phyloP scores from a whole-genome alignment of 2,329 filamentous ascomycete genomes.

The Didymella sp. region DNA sequence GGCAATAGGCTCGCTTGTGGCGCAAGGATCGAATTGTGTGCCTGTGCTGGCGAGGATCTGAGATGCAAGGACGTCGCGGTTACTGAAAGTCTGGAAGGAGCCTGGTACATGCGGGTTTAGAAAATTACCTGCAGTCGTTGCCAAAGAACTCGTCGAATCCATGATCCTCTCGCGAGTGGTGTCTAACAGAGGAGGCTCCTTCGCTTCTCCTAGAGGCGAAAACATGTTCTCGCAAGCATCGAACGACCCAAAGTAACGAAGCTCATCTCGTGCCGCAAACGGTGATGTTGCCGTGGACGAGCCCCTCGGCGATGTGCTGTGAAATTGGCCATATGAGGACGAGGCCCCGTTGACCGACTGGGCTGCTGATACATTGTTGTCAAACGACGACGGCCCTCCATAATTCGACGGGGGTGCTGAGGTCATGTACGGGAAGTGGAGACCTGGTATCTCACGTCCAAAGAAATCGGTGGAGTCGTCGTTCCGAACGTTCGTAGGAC shows the following conservation, averaged over 20 bases:
- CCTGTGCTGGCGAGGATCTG: slow-evolving; percentile 37
- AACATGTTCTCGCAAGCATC: slow-evolving; percentile 31
- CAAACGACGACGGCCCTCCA: slow-evolving; percentile 36
- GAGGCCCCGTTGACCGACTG: slow-evolving; percentile 38
- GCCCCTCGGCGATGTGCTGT: slow-evolving; percentile 37
- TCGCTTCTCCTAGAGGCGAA: slow-evolving; percentile 24
- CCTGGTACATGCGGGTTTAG: slow-evolving; percentile 42
- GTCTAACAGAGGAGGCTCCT: slow-evolving; percentile 34
- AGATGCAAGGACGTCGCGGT: slow-evolving; percentile 39
- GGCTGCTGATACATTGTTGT: slow-evolving; percentile 39
- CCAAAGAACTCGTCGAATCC: slow-evolving; percentile 29
- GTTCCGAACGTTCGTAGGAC: too few relatives aligned
- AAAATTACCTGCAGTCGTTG: slow-evolving; percentile 31
- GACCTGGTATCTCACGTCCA: neutral
- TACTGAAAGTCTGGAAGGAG: slow-evolving; percentile 40
- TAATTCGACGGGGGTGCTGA: slow-evolving; percentile 37
- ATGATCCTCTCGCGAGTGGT: slow-evolving; percentile 33
- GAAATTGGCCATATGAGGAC: slow-evolving; percentile 33
- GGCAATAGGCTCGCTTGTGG: slow-evolving; percentile 40
- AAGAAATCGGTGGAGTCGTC: too few relatives aligned
- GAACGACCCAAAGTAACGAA: slow-evolving; percentile 32
- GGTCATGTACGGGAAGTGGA: slow-evolving; percentile 9
- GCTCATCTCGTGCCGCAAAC: slow-evolving; percentile 26
- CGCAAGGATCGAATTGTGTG: slow-evolving; percentile 41
- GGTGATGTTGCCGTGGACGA: slow-evolving; percentile 40